Percentiles rank a stretch among this genome's conserved stretches.
Conservation (phyloP, 2,329 filamentous ascomycete species). For the Penicillium brevicompactum region DNA sequence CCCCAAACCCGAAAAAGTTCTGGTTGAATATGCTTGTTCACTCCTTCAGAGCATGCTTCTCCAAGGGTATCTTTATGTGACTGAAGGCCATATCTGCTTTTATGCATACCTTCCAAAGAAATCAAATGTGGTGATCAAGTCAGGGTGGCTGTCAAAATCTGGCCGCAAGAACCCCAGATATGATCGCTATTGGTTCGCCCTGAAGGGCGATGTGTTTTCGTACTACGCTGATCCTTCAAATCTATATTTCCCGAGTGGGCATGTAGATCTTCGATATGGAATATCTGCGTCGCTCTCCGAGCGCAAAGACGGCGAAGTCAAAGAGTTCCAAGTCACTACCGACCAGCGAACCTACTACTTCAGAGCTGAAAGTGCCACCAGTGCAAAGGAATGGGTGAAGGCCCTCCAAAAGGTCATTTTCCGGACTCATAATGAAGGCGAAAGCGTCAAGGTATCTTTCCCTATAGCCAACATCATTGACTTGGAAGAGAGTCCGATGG, state of each 20-base stretch:
- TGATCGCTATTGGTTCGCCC: slow-evolving; percentile 86
- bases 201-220: slow-evolving; percentile 88
- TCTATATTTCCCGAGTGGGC: slow-evolving; percentile 86
- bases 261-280: slow-evolving; percentile 88
- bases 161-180: slow-evolving; percentile 87
- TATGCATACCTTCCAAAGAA: slow-evolving; percentile 97
- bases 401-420: slow-evolving; percentile 93
- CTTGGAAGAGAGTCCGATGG: slow-evolving; percentile 85
- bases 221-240: slow-evolving; percentile 85
- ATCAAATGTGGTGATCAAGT: slow-evolving; percentile 76
- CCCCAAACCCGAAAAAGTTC: slow-evolving; percentile 77
- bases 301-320: slow-evolving; percentile 65
- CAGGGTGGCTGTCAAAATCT: slow-evolving; percentile 84
- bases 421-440: slow-evolving; percentile 90
- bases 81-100: slow-evolving; percentile 89
- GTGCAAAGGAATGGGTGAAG: slow-evolving; percentile 96
- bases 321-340: slow-evolving; percentile 79
- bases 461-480: slow-evolving; percentile 89
- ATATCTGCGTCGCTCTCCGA: slow-evolving; percentile 81
- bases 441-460: slow-evolving; percentile 93
- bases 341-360: slow-evolving; percentile 84
- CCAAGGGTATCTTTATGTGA: slow-evolving; percentile 96
- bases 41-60: slow-evolving; percentile 86
- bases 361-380: slow-evolving; percentile 80
- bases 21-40: slow-evolving; percentile 92